Conservation (phyloP, 148 eudicot genomes). For the Spergularia bocconei region DNA sequence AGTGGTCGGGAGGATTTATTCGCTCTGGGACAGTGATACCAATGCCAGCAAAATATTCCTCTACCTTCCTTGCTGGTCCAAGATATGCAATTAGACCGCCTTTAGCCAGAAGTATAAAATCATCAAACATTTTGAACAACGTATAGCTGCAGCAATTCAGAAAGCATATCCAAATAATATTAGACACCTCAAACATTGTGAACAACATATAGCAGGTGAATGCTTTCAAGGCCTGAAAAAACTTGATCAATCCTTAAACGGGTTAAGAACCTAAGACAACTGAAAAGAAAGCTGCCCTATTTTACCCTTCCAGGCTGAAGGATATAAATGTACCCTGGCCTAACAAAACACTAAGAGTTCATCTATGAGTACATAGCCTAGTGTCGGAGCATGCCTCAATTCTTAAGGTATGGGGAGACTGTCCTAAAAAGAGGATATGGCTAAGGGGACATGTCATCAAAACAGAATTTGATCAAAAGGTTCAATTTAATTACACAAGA, state of each 20-base stretch:
- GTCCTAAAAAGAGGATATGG: background rate
- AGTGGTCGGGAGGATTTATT: constrained; percentile 89
- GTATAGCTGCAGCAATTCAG: constrained; percentile 61
- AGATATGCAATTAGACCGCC: constrained; percentile 88
- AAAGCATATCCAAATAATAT: background rate
- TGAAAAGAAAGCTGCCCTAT: too few relatives aligned
- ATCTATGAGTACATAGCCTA: background rate
- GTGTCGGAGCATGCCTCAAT: background rate
- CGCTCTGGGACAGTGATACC: constrained; percentile 89
- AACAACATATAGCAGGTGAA: too few relatives aligned
- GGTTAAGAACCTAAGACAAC: too few relatives aligned
- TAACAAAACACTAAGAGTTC: too few relatives aligned
- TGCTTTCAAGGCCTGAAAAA: too few relatives aligned
- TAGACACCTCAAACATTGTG: background rate
- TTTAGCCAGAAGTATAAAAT: constrained; percentile 86
- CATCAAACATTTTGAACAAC: constrained; percentile 86
- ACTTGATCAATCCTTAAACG: too few relatives aligned
- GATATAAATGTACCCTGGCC: too few relatives aligned
- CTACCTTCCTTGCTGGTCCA: constrained; percentile 78
- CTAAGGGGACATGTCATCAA: background rate
- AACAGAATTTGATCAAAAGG: background rate
- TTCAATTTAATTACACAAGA: background rate
- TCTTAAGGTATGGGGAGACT: background rate
- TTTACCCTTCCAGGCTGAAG: too few relatives aligned
- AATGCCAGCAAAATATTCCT: constrained; percentile 76